Evolutionary conservation across 2,329 filamentous ascomycete species (phyloP), one percentile per base, ranked within the genome.

Genomic region (Sporothrix curviconia): DNA sequence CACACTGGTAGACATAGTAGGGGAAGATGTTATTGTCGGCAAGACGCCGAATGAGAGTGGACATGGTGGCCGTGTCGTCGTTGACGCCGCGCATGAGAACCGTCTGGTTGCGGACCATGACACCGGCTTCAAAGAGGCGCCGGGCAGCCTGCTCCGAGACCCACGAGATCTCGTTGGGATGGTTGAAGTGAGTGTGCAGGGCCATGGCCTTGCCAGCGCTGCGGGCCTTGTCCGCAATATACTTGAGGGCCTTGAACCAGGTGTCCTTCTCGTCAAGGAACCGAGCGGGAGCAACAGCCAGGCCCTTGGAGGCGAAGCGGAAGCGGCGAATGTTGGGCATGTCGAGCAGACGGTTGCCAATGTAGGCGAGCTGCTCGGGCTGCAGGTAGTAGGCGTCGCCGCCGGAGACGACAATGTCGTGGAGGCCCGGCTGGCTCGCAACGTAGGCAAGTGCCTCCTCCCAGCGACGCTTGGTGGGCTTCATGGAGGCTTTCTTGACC

Each of bases 1-100:
- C 83, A 47, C 79, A 80, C 64, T 85, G 82, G 67, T 86, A 86
- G 53, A 86, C 78, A 63, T 86, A 86, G 67, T 86, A 86, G 77
- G 83, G 83, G 51, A 77, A 70, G 47, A 86, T 77, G 43, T 78
- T 79, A 59, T 81, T 79, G 61, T 81, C 76, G 2, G 79, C 77
- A 24, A 86, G 72, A 49, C 67, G 71, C 32, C 76, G 73, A 39
- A 86, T 81, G 40, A 86, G 71, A 4, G 64, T 64, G 6, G 72
- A 71, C 76, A 86, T 83, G 5, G 78, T 80, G 1, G 70, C 67
- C 6, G 76, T 64, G 49, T 76, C 69, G 63, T 85, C 81, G 62
- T 86, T 86, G 57, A 86, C 73, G 0, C 80, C 82, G 2, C 74
- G 76, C 9, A 86, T 70, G 40, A 86, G 66, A 1, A 86, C 83